These are phyloP conservation scores for Serendipita sp. DNA, from an alignment of 768 basidiomycete genomes.

Conservation along the genomic window DNA sequence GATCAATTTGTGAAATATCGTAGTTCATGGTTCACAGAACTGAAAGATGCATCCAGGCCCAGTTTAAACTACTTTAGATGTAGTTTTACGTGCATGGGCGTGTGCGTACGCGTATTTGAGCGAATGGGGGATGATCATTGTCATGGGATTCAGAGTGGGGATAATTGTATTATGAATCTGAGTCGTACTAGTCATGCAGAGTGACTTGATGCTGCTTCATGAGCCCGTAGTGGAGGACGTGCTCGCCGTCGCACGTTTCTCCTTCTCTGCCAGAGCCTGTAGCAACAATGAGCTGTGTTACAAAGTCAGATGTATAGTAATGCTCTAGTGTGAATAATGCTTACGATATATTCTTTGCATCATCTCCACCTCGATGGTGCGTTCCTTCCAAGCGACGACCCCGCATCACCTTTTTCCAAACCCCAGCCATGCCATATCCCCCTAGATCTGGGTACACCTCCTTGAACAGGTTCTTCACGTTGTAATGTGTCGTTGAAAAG, in stretches of 20 bases:
- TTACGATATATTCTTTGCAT: neutral
- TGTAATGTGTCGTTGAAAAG: neutral
- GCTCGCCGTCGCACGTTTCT: neutral
- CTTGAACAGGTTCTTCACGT: conserved; percentile 1
- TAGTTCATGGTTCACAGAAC: no score
- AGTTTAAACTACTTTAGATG: no score
- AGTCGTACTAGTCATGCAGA: no score
- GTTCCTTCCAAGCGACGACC: neutral
- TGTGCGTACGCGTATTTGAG: no score
- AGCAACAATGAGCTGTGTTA: neutral
- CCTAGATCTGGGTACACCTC: neutral
- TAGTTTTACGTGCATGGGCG: no score
- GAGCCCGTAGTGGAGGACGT: no score
- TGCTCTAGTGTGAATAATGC: neutral
- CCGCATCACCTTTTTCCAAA: neutral
- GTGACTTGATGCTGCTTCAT: no score
- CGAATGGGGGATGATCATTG: no score
- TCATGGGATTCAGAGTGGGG: no score
- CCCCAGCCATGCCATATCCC: neutral
- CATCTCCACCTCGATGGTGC: neutral
- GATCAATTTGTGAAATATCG: no score
- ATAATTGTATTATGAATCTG: no score
- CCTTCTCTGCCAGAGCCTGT: neutral
- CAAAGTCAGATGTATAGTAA: neutral
- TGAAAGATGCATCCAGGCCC: no score